phyloP scores from a whole-genome alignment of 805 yeast genomes.

The Teunomyces panamensis region DNA sequence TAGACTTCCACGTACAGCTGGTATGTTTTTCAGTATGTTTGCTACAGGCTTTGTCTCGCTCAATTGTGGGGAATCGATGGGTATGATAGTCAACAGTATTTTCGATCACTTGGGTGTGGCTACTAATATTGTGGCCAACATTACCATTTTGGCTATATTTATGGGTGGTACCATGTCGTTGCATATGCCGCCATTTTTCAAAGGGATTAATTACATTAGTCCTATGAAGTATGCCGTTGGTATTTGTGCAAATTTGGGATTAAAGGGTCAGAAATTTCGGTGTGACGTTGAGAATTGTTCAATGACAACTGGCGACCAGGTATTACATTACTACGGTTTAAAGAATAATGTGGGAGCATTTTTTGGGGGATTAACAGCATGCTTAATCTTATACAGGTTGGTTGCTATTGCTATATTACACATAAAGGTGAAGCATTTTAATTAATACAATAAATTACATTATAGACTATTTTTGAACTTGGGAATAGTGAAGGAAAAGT shows the following conservation, averaged over 20 bases:
- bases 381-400: conserved; percentile 33
- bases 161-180: conserved; percentile 31
- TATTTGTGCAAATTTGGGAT: conserved; percentile 19
- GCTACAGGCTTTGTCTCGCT: conserved; percentile 15
- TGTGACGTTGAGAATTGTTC: conserved; percentile 19
- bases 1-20: conserved; percentile 20
- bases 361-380: conserved; percentile 36
- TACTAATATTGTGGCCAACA: conserved; percentile 17
- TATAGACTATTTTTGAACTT: background rate
- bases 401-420: conserved; percentile 26
- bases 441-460: background rate
- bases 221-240: conserved; percentile 24
- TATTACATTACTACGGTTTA: conserved; percentile 31
- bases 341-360: conserved; percentile 21
- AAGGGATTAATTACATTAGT: conserved; percentile 21
- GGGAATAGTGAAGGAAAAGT: background rate
- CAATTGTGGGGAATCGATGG: conserved; percentile 25
- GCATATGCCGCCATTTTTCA: conserved; percentile 25
- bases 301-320: conserved; percentile 31
- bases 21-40: conserved; percentile 20
- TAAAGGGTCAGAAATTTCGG: conserved; percentile 14
- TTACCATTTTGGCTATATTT: conserved; percentile 20
- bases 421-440: conserved; percentile 20
- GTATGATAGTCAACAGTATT: conserved; percentile 21
- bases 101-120: conserved; percentile 23